Evolutionary conservation across 257 asterid species (phyloP).

Genomic region (Gynochthodes officinalis): DNA sequence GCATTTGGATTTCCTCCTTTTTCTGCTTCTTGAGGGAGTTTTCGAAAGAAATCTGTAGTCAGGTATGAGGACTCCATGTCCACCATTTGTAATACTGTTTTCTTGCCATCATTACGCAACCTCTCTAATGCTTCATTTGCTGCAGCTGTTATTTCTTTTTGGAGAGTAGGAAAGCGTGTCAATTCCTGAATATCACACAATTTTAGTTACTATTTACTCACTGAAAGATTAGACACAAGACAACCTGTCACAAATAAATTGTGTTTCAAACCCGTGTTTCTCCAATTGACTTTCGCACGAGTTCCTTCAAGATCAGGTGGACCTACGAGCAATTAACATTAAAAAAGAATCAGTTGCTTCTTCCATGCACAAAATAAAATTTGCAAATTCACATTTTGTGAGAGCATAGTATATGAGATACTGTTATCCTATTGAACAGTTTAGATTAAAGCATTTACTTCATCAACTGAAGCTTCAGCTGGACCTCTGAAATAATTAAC

Average conservation of each 20-base stretch:
- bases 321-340: constrained; percentile 20
- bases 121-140: constrained; percentile 39
- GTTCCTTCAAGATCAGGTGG: constrained; percentile 40
- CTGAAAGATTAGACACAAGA: not conserved
- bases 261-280: constrained; percentile 36
- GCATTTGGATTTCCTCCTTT: constrained; percentile 33
- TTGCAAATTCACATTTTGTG: not conserved
- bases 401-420: not conserved
- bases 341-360: not conserved
- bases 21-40: constrained; percentile 40
- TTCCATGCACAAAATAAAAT: not conserved
- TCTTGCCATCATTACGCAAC: constrained; percentile 37
- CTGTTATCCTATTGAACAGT: not conserved
- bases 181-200: constrained; percentile 27
- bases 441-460: constrained; percentile 25
- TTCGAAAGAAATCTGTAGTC: constrained; percentile 42
- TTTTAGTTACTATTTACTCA: not conserved
- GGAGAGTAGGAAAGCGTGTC: constrained; percentile 41
- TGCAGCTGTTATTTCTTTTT: constrained; percentile 30
- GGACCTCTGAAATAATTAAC: constrained; percentile 46
- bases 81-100: constrained; percentile 38
- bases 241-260: not conserved
- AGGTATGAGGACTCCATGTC: constrained; percentile 47
- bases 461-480: constrained; percentile 49
- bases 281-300: constrained; percentile 38